Percentiles rank a stretch among this genome's conserved stretches.
phyloP scores from a whole-genome alignment of 2,329 filamentous ascomycete species.

The Colletotrichum australisinense region DNA sequence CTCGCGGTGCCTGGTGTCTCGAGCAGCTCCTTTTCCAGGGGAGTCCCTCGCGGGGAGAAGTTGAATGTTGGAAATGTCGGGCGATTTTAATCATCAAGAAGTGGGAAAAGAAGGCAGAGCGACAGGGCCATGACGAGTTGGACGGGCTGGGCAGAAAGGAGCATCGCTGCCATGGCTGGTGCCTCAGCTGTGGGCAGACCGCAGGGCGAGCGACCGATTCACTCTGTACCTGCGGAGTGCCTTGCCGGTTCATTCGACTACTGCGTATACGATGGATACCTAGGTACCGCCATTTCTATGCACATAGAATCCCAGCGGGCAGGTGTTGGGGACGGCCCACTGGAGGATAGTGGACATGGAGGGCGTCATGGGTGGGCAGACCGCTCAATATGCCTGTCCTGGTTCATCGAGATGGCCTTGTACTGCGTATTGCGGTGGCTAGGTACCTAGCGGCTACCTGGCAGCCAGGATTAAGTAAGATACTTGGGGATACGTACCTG shows the following conservation, averaged over 20 bases:
- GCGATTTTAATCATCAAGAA: background rate
- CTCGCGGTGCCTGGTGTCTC: slow-evolving; percentile 4
- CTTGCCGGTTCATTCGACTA: too few relatives aligned
- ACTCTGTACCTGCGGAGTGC: too few relatives aligned
- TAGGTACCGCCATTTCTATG: background rate
- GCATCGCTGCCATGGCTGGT: background rate
- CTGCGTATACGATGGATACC: too few relatives aligned
- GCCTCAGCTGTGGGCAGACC: background rate
- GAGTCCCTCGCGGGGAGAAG: background rate
- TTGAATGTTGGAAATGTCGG: background rate
- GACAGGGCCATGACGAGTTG: background rate
- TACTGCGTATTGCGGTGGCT: background rate
- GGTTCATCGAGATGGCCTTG: too few relatives aligned
- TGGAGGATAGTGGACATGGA: background rate
- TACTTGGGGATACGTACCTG: background rate
- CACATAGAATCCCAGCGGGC: too few relatives aligned
- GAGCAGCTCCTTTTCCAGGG: background rate
- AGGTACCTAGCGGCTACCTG: background rate
- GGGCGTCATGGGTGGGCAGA: background rate
- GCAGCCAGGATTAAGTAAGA: background rate
- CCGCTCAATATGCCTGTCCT: background rate
- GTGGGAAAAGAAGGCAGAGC: background rate
- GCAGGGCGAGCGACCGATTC: background rate
- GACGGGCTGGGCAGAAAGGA: background rate
- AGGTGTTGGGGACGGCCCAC: background rate